phyloP scores from a whole-genome alignment of 2,329 filamentous ascomycete genomes.

The Aspergillus hiratsukae region DNA sequence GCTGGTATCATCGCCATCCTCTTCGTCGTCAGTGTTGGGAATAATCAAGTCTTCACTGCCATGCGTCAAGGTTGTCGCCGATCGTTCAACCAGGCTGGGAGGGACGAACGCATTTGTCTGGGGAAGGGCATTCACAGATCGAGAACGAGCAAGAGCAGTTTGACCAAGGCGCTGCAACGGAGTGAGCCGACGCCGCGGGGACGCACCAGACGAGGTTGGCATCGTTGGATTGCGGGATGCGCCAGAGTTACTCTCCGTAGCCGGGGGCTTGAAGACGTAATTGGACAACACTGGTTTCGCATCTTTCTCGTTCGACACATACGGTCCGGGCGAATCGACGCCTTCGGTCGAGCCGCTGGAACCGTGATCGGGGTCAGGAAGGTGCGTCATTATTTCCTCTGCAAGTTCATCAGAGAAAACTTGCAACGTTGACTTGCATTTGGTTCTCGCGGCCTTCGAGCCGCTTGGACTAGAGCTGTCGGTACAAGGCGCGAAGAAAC shows the following conservation, averaged over 20 bases:
- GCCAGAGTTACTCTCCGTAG: background rate
- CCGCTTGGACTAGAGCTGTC: slow-evolving; percentile 38
- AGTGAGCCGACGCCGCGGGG: slow-evolving; percentile 23
- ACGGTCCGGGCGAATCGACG: background rate
- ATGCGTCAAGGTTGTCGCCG: slow-evolving; percentile 16
- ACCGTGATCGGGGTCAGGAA: slow-evolving; percentile 34
- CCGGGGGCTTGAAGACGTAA: background rate
- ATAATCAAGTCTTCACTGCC: slow-evolving; percentile 53
- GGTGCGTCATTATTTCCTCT: slow-evolving; percentile 46
- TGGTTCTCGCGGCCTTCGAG: slow-evolving; percentile 32
- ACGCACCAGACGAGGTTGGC: background rate
- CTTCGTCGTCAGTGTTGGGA: slow-evolving; percentile 47
- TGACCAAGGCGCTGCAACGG: slow-evolving; percentile 40
- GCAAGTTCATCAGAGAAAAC: slow-evolving; percentile 53
- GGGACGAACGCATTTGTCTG: slow-evolving; percentile 7
- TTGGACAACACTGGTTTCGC: background rate
- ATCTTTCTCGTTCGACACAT: background rate
- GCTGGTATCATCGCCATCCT: slow-evolving; percentile 15
- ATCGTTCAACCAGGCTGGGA: slow-evolving; percentile 8
- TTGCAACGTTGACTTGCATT: slow-evolving; percentile 42
- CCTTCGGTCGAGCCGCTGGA: background rate
- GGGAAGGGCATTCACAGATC: slow-evolving; percentile 28
- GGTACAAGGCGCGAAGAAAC: slow-evolving; percentile 41
- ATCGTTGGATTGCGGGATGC: background rate
- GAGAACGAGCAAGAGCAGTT: slow-evolving; percentile 36